These are phyloP conservation scores for Amanita pseudoporphyria DNA, from an alignment of 768 basidiomycete species.

Conservation along the genomic window DNA sequence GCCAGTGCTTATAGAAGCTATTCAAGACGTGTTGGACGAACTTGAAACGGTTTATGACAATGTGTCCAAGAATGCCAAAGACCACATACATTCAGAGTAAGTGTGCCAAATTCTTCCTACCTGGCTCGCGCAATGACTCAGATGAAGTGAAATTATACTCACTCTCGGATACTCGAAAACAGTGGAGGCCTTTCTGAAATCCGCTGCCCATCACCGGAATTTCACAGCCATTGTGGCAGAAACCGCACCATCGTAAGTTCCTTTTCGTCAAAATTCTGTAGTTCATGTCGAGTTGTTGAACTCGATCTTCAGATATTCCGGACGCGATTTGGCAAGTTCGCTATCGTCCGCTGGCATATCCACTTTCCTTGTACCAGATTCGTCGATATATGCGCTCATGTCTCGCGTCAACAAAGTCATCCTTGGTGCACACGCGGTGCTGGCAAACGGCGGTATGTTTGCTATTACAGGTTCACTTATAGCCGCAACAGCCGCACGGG, in stretches of 20 bases:
- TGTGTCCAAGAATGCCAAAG: constrained; percentile 87
- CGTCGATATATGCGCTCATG: constrained; percentile 92
- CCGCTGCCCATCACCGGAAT: constrained; percentile 82
- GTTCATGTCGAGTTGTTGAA: background rate
- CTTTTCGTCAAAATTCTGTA: constrained; percentile 22
- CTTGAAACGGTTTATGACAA: constrained; percentile 94
- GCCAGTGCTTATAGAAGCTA: constrained; percentile 93
- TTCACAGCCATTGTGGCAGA: constrained; percentile 96
- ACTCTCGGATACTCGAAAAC: constrained; percentile 93
- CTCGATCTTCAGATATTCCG: constrained; percentile 52
- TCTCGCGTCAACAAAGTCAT: constrained; percentile 96
- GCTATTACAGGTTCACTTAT: constrained; percentile 79
- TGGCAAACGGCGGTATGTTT: constrained; percentile 96
- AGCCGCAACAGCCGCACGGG: constrained; percentile 79
- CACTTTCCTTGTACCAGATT: constrained; percentile 96
- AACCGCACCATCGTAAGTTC: constrained; percentile 83
- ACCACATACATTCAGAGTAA: constrained; percentile 98
- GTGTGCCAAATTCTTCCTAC: constrained; percentile 18
- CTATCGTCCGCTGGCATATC: constrained; percentile 78
- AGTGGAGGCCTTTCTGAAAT: constrained; percentile 87
- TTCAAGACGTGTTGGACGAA: constrained; percentile 94
- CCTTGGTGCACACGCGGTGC: constrained; percentile 89
- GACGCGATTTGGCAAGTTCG: constrained; percentile 75
- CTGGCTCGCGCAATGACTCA: background rate
- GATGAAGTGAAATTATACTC: constrained; percentile 22